phyloP scores from a whole-genome alignment of 768 basidiomycete species.

The Suillus alpinus region DNA sequence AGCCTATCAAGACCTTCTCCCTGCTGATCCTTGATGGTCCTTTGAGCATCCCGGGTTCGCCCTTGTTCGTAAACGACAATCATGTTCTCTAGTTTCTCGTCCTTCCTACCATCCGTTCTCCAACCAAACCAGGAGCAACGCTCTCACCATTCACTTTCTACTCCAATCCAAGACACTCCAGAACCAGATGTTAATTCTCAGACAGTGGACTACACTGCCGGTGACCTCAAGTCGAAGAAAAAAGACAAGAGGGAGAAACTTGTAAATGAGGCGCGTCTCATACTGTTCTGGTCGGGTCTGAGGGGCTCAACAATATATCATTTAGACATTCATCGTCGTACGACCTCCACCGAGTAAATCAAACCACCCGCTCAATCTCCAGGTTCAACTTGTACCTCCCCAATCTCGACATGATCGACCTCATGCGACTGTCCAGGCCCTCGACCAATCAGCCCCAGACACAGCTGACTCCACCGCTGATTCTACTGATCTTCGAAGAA shows the following conservation, averaged over 20 bases:
- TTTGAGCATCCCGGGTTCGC: slow-evolving; percentile 1
- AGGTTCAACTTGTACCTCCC: slow-evolving; percentile 84
- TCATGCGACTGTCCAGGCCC: slow-evolving; percentile 40
- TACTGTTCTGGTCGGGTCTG: slow-evolving; percentile 7
- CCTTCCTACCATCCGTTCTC: slow-evolving; percentile 48
- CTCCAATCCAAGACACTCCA: slow-evolving; percentile 11
- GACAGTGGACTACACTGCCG: slow-evolving; percentile 15
- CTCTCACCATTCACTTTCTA: slow-evolving; percentile 20
- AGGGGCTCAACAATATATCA: slow-evolving; percentile 1
- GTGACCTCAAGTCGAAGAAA: slow-evolving; percentile 39
- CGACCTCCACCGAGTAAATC: slow-evolving; percentile 82
- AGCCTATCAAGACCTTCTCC: not conserved
- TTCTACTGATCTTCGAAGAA: slow-evolving; percentile 26
- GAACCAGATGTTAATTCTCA: slow-evolving; percentile 10
- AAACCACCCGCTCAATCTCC: slow-evolving; percentile 87
- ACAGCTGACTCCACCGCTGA: slow-evolving; percentile 17
- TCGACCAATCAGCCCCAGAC: slow-evolving; percentile 38
- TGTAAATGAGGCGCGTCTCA: slow-evolving; percentile 44
- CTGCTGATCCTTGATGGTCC: slow-evolving; percentile 1
- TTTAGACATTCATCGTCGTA: slow-evolving; percentile 87
- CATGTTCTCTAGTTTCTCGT: slow-evolving; percentile 55
- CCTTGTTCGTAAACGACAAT: slow-evolving; percentile 1
- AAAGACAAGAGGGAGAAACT: slow-evolving; percentile 44
- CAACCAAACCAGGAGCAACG: slow-evolving; percentile 29
- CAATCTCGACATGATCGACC: slow-evolving; percentile 40